Evolutionary conservation across 805 yeast species (phyloP), one percentile per base, ranked within the genome.

Genomic region (Pachysolen tannophilus): DNA sequence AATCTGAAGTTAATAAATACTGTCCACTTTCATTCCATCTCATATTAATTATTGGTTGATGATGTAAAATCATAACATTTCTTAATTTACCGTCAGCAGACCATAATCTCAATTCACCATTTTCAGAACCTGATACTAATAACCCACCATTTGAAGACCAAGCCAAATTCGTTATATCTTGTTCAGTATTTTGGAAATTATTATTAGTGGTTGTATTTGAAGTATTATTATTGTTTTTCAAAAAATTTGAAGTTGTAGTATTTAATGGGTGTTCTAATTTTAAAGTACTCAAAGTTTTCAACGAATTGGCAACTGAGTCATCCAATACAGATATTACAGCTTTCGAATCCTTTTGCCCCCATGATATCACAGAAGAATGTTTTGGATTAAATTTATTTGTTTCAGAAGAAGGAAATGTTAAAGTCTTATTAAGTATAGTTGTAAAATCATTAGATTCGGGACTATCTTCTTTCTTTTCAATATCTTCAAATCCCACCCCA

Each of bases 101-200:
- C 94, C 95, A 87, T n/a, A 83, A 61, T 37, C 90, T 60, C 7
- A 87, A 47, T 46, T 82, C 90, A 10, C 95, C 95, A 47, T 68
- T 68, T 36, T 68, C 73, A 2, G 78, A 67, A 3, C 78, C 82
- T 0, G 88, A 80, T 10, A 81, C 64, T 3, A 86, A 53, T 10
- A 65, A 45, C 27, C 69, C 61, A 0, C 94, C 94, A 35, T 60
- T 58, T 1, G 80, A 78, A 9, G 84, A 70, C 94, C 94, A 85
- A 8, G 73, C 43, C 3, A 71, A 37, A 13, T 14, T 20, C 6
- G 46, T 41, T 6, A 50, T 50, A 18, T 55, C 58, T 23, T 48
- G 49, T n/a, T n/a, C n/a, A n/a, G n/a, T n/a, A n/a, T 28, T 47
- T 40, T 3, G 37, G 14, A n/a, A n/a, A n/a, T n/a, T n/a, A n/a